Conservation (phyloP, 2,329 filamentous ascomycete species). For the Fusarium sp. region DNA sequence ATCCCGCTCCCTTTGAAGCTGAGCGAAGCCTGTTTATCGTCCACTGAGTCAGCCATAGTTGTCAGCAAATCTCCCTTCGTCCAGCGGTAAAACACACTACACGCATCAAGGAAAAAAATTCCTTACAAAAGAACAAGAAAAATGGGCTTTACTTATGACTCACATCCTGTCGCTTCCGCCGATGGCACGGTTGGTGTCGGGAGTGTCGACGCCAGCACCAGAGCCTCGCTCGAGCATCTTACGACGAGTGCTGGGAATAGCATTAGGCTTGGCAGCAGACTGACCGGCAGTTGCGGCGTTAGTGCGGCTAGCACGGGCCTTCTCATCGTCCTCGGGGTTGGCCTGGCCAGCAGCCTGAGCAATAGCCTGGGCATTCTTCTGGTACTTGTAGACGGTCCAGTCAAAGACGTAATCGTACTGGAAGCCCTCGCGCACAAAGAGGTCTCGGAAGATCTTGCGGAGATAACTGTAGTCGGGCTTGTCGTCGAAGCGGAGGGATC, state of each 20-base stretch:
- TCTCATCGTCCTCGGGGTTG: slow-evolving; percentile 80
- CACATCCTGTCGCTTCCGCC: slow-evolving; percentile 94
- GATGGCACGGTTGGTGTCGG: slow-evolving; percentile 79
- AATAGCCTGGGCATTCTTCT: slow-evolving; percentile 98
- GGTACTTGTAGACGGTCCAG: slow-evolving; percentile 99
- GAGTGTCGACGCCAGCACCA: slow-evolving; percentile 71
- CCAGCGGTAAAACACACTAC: slow-evolving; percentile 81
- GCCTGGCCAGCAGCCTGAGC: slow-evolving; percentile 79
- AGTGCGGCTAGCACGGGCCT: slow-evolving; percentile 75
- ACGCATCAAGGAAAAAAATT: slow-evolving; percentile 83
- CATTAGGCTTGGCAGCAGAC: slow-evolving; percentile 75
- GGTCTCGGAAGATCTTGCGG: slow-evolving; percentile 99
- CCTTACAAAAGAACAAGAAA: slow-evolving; percentile 80
- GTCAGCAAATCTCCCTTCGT: slow-evolving; percentile 78
- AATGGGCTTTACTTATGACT: slow-evolving; percentile 72
- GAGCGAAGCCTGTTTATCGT: slow-evolving; percentile 87
- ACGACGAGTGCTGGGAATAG: slow-evolving; percentile 81
- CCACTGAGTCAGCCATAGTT: slow-evolving; percentile 85
- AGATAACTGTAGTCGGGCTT: slow-evolving; percentile 99
- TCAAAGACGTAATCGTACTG: slow-evolving; percentile 99
- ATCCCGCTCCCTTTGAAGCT: slow-evolving; percentile 76
- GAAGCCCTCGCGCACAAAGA: slow-evolving; percentile 98
- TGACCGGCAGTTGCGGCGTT: slow-evolving; percentile 73
- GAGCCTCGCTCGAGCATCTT: slow-evolving; percentile 81
- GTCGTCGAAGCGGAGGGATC: slow-evolving; percentile 98